phyloP scores from a whole-genome alignment of 108 stramenopile species.

The Hondaea fermentalgiana region DNA sequence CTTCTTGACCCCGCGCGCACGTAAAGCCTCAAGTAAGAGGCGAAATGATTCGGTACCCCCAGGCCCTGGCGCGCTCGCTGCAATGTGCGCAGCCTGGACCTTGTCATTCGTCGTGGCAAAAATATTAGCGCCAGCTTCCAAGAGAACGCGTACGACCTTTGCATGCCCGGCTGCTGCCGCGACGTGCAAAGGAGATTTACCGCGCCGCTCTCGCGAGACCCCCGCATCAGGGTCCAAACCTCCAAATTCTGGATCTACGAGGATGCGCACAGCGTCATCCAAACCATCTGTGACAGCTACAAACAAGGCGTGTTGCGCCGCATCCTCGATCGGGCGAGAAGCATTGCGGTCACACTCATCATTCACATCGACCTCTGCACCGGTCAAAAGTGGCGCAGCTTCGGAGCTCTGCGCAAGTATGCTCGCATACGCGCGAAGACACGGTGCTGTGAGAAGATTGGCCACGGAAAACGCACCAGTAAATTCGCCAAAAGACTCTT shows the following conservation, averaged over 20 bases:
- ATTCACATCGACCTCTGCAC: too few relatives aligned
- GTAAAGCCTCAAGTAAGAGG: not conserved
- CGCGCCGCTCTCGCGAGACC: not conserved
- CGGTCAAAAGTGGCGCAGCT: not conserved
- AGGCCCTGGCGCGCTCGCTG: not conserved
- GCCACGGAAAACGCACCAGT: not conserved
- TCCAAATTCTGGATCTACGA: not conserved
- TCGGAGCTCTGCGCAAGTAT: not conserved
- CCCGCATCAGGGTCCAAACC: not conserved
- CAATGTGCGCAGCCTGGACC: not conserved
- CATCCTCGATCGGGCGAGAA: not conserved
- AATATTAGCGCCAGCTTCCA: not conserved
- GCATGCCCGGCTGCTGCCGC: not conserved
- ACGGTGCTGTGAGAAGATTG: not conserved
- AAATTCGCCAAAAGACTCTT: not conserved
- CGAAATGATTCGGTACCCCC: not conserved
- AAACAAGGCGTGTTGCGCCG: not conserved
- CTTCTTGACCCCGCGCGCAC: not conserved
- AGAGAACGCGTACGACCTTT: not conserved
- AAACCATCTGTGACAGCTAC: not conserved
- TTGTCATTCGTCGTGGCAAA: not conserved
- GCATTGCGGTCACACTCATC: too few relatives aligned
- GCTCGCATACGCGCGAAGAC: not conserved
- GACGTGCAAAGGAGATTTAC: not conserved
- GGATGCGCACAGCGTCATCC: not conserved